Base-by-base conservation (phyloP, 2,329 filamentous ascomycete genomes). In the Diaporthe ilicicola region DNA sequence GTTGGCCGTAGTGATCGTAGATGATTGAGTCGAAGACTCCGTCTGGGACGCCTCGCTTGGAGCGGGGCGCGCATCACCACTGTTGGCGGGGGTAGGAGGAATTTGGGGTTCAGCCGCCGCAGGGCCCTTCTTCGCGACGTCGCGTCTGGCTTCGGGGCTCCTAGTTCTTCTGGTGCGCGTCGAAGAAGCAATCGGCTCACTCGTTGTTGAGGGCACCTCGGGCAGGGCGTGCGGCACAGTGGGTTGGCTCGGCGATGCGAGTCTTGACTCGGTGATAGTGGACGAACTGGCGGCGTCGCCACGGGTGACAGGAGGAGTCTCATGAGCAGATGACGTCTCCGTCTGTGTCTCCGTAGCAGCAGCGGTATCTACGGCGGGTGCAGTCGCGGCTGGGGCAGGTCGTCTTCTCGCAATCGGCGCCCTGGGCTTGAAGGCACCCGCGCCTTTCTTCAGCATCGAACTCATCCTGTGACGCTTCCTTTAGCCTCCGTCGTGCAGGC, bases 401-500 rank as follows among this genome's bases (percentile, higher is more conserved):
- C 84, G 83, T 73, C 85, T 85, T 77, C 90, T 88, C 74, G 85
- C 84, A 42, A 82, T 79, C 39, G 88, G 89, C 74, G 88, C 88
- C 82, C 92, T 94, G 54, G 92, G 92, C 79, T 92, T 92, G 83
- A 94, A 93, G 82, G 85, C 72, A 34, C 72, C 85, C 70, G 86
- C 82, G 75, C 86, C 86, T 81, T 93, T 92, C 82, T 93, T 93
- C 80, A 91, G 86, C 82, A 92, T 91, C 72, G 86, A 88, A 82
- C 87, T 90, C 85, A 92, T 91, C 75, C 82, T 85, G 82, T 70
- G n/a, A 13, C 59, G 37, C 27, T 59, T 50, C 22, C 17, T 39
- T 56, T 62, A 72, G 50, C 70, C 70, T 70, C 70, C 70, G 70
- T 72, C 67, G 48, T 66, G 51, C 59, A 61, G 46, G 37, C 39